A percentile compares a stretch with the other conserved stretches of the same genome.
phyloP scores from a whole-genome alignment of 257 asterid species.

The Plantago major region DNA sequence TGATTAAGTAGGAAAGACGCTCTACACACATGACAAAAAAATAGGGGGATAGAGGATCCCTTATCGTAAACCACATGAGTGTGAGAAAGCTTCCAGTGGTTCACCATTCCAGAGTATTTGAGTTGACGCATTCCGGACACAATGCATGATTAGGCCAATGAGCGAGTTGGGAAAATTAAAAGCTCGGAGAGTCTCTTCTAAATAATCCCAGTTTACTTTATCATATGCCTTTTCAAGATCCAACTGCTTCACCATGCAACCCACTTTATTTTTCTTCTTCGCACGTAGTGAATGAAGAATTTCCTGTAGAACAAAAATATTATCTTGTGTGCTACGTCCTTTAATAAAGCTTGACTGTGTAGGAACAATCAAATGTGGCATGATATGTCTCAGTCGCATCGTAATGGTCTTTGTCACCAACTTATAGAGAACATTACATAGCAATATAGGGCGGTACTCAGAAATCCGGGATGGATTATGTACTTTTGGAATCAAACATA shows the following conservation, averaged over 20 bases:
- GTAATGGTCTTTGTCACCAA: background rate
- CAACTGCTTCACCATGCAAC: background rate
- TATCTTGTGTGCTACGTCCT: background rate
- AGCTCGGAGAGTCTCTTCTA: background rate
- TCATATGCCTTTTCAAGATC: too few relatives aligned
- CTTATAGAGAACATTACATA: too few relatives aligned
- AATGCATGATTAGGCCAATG: background rate
- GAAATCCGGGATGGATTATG: too few relatives aligned
- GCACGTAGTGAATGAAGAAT: too few relatives aligned
- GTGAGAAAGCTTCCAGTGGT: background rate
- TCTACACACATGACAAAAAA: background rate
- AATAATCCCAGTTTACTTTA: background rate
- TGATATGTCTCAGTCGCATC: background rate
- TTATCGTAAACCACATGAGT: background rate
- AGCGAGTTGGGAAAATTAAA: background rate
- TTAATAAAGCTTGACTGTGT: background rate
- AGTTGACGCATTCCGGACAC: background rate
- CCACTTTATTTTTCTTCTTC: background rate
- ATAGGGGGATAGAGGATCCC: conserved; percentile 3
- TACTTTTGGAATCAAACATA: background rate
- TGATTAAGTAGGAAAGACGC: background rate
- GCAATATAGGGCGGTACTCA: too few relatives aligned
- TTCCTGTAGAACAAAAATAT: background rate
- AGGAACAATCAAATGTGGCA: background rate
- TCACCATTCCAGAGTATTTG: too few relatives aligned